phyloP scores from a whole-genome alignment of 306 rosid species.

The Ziziphus jujuba region DNA sequence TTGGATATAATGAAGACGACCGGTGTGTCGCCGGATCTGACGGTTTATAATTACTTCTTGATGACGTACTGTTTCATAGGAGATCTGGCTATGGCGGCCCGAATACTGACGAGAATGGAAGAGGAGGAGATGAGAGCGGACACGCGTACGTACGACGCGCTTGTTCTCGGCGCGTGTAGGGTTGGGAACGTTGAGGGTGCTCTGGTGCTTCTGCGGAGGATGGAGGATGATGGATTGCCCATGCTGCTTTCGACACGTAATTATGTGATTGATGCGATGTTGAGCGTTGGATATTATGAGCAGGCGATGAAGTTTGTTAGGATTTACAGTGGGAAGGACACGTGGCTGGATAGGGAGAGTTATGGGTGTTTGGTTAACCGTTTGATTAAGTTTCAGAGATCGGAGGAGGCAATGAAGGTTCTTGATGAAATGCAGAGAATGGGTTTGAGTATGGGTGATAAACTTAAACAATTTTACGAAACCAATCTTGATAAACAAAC shows the following conservation, averaged over 20 bases:
- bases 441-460: constrained; percentile 40
- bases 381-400: constrained; percentile 32
- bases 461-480: constrained; percentile 14
- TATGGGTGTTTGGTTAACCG: constrained; percentile 47
- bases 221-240: constrained; percentile 59
- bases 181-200: constrained; percentile 57
- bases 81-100: constrained; percentile 31
- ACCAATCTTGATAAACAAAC: background rate
- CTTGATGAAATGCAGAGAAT: constrained; percentile 48
- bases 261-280: constrained; percentile 32
- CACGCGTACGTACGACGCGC: constrained; percentile 56
- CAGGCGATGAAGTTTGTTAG: constrained; percentile 45
- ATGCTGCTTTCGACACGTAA: constrained; percentile 41
- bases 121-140: constrained; percentile 33
- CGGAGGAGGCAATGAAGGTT: constrained; percentile 37
- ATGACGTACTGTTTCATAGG: constrained; percentile 35
- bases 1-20: constrained; percentile 33
- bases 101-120: constrained; percentile 32
- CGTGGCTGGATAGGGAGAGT: constrained; percentile 33
- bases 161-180: constrained; percentile 55
- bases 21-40: constrained; percentile 32
- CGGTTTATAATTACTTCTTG: constrained; percentile 39
- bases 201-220: constrained; percentile 53
- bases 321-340: constrained; percentile 41
- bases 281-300: constrained; percentile 25